phyloP scores from a whole-genome alignment of 2,329 filamentous ascomycete species.

The Trichoderma sp. region DNA sequence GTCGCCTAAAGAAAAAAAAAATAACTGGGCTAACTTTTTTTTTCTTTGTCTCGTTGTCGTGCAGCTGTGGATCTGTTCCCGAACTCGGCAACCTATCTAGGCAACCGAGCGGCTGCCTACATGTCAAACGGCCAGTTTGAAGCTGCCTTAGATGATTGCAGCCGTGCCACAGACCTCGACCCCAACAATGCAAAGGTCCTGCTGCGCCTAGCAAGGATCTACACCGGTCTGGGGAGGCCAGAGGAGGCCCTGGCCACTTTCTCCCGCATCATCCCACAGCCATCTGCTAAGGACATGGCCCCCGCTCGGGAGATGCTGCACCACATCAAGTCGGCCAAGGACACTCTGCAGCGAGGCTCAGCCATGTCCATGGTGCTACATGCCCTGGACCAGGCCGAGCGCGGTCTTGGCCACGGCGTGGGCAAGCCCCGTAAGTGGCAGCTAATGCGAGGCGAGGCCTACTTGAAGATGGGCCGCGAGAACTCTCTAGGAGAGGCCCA shows the following conservation, averaged over 20 bases:
- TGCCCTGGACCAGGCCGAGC: conserved; percentile 86
- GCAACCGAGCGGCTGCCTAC: conserved; percentile 91
- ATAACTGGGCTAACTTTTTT: conserved; percentile 3
- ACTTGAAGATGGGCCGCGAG: conserved; percentile 85
- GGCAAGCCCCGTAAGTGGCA: conserved; percentile 88
- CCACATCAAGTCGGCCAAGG: conserved; percentile 75
- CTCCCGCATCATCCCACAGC: conserved; percentile 72
- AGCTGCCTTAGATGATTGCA: conserved; percentile 83
- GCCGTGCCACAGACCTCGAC: conserved; percentile 76
- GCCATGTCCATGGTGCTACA: conserved; percentile 89
- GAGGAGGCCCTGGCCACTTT: conserved; percentile 84
- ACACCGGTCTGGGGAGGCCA: conserved; percentile 81
- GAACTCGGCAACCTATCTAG: conserved; percentile 81
- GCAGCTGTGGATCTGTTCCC: conserved; percentile 85
- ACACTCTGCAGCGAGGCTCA: conserved; percentile 69
- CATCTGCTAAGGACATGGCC: conserved; percentile 80
- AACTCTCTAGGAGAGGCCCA: conserved; percentile 90
- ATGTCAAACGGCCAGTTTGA: conserved; percentile 81
- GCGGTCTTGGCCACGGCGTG: conserved; percentile 70
- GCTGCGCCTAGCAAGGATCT: conserved; percentile 82
- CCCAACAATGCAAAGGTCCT: conserved; percentile 84
- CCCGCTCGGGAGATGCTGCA: conserved; percentile 81
- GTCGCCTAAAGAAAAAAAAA: neutral
- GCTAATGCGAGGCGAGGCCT: conserved; percentile 85
- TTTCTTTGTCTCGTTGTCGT: conserved; percentile 19